Base-by-base conservation (phyloP, 352 stramenopile species). In the Sclerospora graminicola region DNA sequence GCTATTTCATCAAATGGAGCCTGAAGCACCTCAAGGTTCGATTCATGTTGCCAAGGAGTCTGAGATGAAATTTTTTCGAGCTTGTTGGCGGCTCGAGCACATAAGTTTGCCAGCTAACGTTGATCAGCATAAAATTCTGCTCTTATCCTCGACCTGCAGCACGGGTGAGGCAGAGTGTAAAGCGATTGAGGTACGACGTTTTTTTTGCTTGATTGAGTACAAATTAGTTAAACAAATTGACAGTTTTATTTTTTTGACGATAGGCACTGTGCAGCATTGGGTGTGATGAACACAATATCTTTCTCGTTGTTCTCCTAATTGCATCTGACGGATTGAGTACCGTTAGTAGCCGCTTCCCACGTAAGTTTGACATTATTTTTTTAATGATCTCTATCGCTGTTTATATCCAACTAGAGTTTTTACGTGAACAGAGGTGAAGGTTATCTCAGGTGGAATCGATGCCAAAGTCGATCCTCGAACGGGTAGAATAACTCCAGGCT, bases 1-100 rank as follows among this genome's bases (percentile, higher is more conserved):
- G 18, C 23, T 74, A 2, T 81, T 77, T 30, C 53, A 60, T 4
- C 63, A 77, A 57, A 74, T 79, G 57, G 66, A 82, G 11, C 66
- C 66, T 0, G 41, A 58, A 8, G 60, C 57, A 0, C 32, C 46
- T 9, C 46, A 61, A 37, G 65, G 70, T 15, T 76, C 45, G 14
- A 65, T 67, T 33, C 51, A 59, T 28, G 44, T 76, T 2, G 19
- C 41, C 16, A 27, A 36, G 26, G 26, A 24, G 14, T 41, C 15
- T 35, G 11, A 8, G 29, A 26, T 19, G 63, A 26, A 26, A 6
- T 7, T 7, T 26, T 6, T 26, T 26, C 21, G 21, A 26, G 6
- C 21, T 3, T 26, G n/a, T n/a, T n/a, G 48, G 58, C 49, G 31
- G 2, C 26, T 76, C 29, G 54, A 65, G 16, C 51, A 49, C 16